Percentiles rank a stretch among this genome's conserved stretches.
Evolutionary conservation across 805 yeast genomes (phyloP).

Genomic region (Alloascoidea africana): DNA sequence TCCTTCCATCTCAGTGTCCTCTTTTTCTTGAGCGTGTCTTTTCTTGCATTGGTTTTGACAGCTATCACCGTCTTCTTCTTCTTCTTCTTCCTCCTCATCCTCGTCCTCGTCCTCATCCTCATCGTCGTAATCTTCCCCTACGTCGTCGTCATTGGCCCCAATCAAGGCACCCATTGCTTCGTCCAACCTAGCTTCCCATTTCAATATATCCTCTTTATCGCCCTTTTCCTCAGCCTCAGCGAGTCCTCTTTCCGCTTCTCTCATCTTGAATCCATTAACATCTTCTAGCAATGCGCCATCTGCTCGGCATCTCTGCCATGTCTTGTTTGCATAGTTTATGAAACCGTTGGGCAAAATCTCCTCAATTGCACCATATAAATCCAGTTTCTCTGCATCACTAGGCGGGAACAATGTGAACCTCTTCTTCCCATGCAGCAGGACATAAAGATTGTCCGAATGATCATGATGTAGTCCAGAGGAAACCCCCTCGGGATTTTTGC

Average conservation of each 20-base stretch:
- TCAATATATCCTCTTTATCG: not conserved
- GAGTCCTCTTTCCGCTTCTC: not conserved
- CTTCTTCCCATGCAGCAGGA: constrained; percentile 43
- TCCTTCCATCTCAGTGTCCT: too few relatives aligned
- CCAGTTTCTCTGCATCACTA: constrained; percentile 37
- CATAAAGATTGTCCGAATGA: constrained; percentile 63
- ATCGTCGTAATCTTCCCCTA: too few relatives aligned
- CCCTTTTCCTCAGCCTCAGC: not conserved
- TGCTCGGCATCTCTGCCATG: not conserved
- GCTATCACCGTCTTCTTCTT: too few relatives aligned
- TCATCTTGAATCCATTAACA: not conserved
- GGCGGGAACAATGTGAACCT: constrained; percentile 59
- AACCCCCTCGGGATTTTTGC: constrained; percentile 32
- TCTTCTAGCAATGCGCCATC: not conserved
- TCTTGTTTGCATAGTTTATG: not conserved
- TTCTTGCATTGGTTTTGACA: too few relatives aligned
- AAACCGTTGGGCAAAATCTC: not conserved
- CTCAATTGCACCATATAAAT: constrained; percentile 51
- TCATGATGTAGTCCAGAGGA: constrained; percentile 73
- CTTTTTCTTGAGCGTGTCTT: too few relatives aligned
- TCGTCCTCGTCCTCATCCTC: too few relatives aligned
- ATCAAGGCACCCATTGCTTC: not conserved
- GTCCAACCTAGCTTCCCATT: not conserved
- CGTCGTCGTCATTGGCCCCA: too few relatives aligned
- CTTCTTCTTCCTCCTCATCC: too few relatives aligned